Base-by-base conservation (phyloP, 176 grass and related monocot species). In the Triticum timopheevii region DNA sequence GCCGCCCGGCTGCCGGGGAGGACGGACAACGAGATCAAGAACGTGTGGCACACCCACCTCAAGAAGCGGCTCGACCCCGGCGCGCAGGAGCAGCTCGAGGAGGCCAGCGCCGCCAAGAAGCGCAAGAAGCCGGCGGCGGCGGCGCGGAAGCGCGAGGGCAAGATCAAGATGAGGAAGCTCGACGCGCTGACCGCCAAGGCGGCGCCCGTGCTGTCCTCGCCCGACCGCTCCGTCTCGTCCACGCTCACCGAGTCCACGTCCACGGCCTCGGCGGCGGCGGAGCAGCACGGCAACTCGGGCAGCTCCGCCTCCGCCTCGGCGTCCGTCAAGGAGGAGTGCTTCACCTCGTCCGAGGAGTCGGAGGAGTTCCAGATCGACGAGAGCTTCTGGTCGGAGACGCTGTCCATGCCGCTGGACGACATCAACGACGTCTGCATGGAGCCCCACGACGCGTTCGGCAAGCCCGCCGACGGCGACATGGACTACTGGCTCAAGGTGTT, bases 1-100 rank as follows among this genome's bases (percentile, higher is more conserved):
- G 95, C 95, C 66, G 95, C 92, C 38, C 86, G 83, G 79, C 77
- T 97, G 31, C 92, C 95, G 16, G 90, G 90, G 17, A 76, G 95
- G 86, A 97, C 95, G 45, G 95, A 97, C 86, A 97, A 97, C 78
- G 95, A 97, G 87, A 97, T 97, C 84, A 97, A 97, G 86, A 97
- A 97, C 86, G 92, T 94, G 22, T 97, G 95, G 95, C 95, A 97
- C 88, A 97, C 95, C 30, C 90, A 94, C 74, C 88, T 97, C 81
- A 97, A 97, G 88, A 97, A 97, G 88, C 80, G 92, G 39, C 86
- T 97, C 16, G 80, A 59, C 35, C 70, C 79, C 5, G 59, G 74
- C 59, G 44, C 24, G 68, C 66, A 68, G 79, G 80, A 42, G 39
- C 69, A 65, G 63, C 72, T 76, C 45, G 61, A 79, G 24, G 42